These are phyloP conservation scores for Harringtonia aguacate DNA, from an alignment of 2,329 filamentous ascomycete genomes.

Conservation along the genomic window DNA sequence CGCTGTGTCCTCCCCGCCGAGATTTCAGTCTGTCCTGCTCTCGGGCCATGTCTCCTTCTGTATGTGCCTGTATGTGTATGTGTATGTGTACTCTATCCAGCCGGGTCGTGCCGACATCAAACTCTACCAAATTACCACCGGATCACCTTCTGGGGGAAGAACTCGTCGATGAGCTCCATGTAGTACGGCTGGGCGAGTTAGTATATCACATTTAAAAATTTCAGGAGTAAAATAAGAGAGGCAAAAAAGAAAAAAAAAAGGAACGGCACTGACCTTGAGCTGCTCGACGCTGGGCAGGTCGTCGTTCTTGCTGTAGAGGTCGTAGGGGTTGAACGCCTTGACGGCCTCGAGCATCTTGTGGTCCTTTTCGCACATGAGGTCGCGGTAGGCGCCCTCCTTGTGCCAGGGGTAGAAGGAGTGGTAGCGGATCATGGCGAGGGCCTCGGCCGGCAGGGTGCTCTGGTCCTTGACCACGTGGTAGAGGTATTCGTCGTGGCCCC, in stretches of 20 bases:
- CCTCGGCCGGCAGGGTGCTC: conserved; percentile 66
- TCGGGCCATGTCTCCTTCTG: too few relatives aligned
- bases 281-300: conserved; percentile 65
- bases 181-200: conserved; percentile 50
- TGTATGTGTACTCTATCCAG: too few relatives aligned
- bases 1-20: too few relatives aligned
- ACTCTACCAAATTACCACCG: conserved; percentile 44
- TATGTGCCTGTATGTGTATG: too few relatives aligned
- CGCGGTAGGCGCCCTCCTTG: conserved; percentile 63
- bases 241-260: not conserved
- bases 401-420: conserved; percentile 95
- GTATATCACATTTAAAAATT: too few relatives aligned
- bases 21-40: too few relatives aligned
- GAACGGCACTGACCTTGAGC: conserved; percentile 46
- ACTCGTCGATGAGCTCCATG: conserved; percentile 63
- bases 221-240: too few relatives aligned
- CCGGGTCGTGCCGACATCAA: too few relatives aligned
- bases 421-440: conserved; percentile 85
- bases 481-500: conserved; percentile 83
- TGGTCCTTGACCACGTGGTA: conserved; percentile 83
- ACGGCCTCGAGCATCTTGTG: conserved; percentile 71
- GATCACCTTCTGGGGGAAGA: conserved; percentile 57
- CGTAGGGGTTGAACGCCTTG: conserved; percentile 81
- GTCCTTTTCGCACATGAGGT: conserved; percentile 79
- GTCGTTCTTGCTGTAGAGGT: conserved; percentile 86